A percentile compares a stretch with the other conserved stretches of the same genome.
Conservation (phyloP, 495 filamentous ascomycete genomes). For the Monascus purpureus region DNA sequence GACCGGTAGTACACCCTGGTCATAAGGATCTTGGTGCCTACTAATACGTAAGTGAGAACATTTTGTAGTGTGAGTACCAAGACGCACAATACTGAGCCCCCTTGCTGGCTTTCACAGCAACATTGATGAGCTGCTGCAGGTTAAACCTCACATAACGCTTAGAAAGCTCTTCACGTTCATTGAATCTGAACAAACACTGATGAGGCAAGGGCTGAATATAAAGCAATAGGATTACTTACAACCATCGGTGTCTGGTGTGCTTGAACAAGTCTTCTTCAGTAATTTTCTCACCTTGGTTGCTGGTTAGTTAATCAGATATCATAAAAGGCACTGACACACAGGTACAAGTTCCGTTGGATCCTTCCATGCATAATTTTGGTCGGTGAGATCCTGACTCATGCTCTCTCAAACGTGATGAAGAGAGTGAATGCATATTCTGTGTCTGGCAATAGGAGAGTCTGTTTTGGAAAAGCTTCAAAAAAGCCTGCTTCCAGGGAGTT, state of each 20-base stretch:
- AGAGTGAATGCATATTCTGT: too few relatives aligned
- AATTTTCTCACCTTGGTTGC: constrained; percentile 1
- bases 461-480: too few relatives aligned
- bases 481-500: too few relatives aligned
- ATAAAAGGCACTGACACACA: neutral
- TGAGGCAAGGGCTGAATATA: constrained; percentile 3
- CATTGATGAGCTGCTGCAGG: constrained; percentile 16
- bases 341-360: constrained; percentile 1
- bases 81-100: constrained; percentile 20
- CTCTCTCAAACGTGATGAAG: too few relatives aligned
- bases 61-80: neutral
- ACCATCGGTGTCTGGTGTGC: constrained; percentile 23
- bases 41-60: constrained; percentile 1
- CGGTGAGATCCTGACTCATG: too few relatives aligned
- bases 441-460: too few relatives aligned
- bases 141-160: constrained; percentile 27
- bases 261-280: constrained; percentile 17
- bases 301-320: neutral
- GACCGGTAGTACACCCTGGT: constrained; percentile 13
- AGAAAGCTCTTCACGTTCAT: constrained; percentile 19
- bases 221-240: constrained; percentile 11
- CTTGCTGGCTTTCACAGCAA: constrained; percentile 15
- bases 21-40: constrained; percentile 18
- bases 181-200: constrained; percentile 12
- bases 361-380: too few relatives aligned